Evolutionary conservation across 164 flowering plant species (phyloP).

Genomic region (Hamamelis virginiana): DNA sequence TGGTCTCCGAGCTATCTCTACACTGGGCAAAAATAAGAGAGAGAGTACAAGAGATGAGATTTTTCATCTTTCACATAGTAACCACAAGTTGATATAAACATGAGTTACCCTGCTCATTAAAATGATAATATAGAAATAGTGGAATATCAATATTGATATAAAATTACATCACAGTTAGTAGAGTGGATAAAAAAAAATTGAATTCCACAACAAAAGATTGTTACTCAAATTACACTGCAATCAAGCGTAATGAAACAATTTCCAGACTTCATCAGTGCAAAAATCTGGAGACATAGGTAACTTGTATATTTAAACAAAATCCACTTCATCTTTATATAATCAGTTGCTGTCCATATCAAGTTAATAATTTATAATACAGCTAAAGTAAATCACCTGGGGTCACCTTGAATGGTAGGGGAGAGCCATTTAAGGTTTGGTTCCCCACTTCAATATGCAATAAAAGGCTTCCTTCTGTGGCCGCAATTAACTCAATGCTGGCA

Average conservation of each 20-base stretch:
- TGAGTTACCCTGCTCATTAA: too few species aligned
- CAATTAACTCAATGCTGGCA: slow-evolving; percentile 55
- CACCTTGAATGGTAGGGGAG: slow-evolving; percentile 75
- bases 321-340: neutral
- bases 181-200: too few species aligned
- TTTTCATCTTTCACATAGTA: too few species aligned
- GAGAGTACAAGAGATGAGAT: too few species aligned
- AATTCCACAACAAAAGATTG: too few species aligned
- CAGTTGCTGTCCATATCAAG: neutral
- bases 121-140: too few species aligned
- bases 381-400: slow-evolving; percentile 60
- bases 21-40: too few species aligned
- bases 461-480: slow-evolving; percentile 51
- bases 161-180: too few species aligned
- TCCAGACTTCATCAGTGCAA: neutral
- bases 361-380: neutral
- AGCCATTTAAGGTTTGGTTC: slow-evolving; percentile 61
- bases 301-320: neutral
- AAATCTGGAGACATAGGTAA: neutral
- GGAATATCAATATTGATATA: too few species aligned
- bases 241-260: neutral
- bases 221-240: neutral
- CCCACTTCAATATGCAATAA: slow-evolving; percentile 46
- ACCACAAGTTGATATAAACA: too few species aligned
- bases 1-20: too few species aligned